Conservation (phyloP, 768 basidiomycete genomes). For the Mycena galopus region DNA sequence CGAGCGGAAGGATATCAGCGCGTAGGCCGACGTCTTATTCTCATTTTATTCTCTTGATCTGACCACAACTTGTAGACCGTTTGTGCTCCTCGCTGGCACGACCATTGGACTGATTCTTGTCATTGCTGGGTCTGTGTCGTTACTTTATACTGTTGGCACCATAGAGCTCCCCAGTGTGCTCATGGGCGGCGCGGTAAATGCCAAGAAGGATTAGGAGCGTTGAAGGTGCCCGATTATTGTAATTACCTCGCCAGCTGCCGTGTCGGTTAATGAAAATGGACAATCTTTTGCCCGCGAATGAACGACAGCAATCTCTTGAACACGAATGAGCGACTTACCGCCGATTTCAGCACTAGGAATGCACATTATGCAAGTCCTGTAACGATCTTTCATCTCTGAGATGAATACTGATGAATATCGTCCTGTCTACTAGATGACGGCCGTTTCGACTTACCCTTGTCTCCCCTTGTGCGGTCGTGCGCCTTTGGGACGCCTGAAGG, state of each 20-base stretch:
- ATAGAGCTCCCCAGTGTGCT: constrained; percentile 82
- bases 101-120: constrained; percentile 73
- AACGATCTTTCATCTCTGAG: no score
- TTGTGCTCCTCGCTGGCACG: constrained; percentile 81
- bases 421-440: no score
- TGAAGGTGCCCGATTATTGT: constrained; percentile 16
- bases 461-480: no score
- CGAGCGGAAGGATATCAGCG: constrained; percentile 84
- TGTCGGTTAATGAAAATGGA: constrained; percentile 27
- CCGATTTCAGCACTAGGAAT: no score
- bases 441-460: no score
- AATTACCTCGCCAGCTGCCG: constrained; percentile 26
- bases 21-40: constrained; percentile 60
- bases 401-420: no score
- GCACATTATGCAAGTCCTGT: no score
- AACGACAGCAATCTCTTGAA: constrained; percentile 3
- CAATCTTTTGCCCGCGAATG: neutral
- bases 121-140: constrained; percentile 73
- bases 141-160: constrained; percentile 73
- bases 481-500: no score
- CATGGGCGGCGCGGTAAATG: constrained; percentile 67
- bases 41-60: neutral
- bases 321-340: neutral
- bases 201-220: constrained; percentile 63
- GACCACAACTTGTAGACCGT: constrained; percentile 63